Conservation (phyloP, 2,329 filamentous ascomycete genomes). For the Arthrobotrys megalospora region DNA sequence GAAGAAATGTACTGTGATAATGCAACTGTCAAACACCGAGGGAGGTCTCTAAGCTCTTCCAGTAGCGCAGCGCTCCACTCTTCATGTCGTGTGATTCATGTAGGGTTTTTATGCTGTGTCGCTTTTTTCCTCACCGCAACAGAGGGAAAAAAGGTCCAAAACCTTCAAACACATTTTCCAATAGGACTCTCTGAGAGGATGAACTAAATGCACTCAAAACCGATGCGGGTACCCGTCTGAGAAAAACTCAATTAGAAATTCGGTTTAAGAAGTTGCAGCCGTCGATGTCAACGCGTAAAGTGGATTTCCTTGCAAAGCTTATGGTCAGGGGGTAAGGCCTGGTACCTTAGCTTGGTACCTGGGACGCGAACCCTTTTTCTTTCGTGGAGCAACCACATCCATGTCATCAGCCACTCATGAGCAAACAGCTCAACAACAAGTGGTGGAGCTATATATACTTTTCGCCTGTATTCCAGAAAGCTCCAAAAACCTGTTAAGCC, state of each 20-base stretch:
- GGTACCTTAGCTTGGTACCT: constrained; percentile 24
- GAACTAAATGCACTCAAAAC: constrained; percentile 44
- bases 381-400: background rate
- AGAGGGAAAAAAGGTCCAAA: background rate
- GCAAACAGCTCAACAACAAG: constrained; percentile 25
- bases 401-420: constrained; percentile 29
- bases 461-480: constrained; percentile 1
- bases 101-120: constrained; percentile 44
- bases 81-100: constrained; percentile 60
- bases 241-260: background rate
- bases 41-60: constrained; percentile 20
- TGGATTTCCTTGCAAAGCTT: background rate
- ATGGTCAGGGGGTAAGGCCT: constrained; percentile 26
- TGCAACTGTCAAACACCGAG: constrained; percentile 57
- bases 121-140: constrained; percentile 28
- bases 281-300: constrained; percentile 38
- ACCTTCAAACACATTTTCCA: constrained; percentile 6
- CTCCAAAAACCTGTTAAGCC: background rate
- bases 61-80: constrained; percentile 35
- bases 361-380: constrained; percentile 19
- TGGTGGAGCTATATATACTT: constrained; percentile 6
- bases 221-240: constrained; percentile 27
- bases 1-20: constrained; percentile 47
- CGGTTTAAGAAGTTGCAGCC: constrained; percentile 35
- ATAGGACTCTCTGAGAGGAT: constrained; percentile 6